phyloP scores from a whole-genome alignment of 1,284 basidiomycete species.

The Gomphus sp. region DNA sequence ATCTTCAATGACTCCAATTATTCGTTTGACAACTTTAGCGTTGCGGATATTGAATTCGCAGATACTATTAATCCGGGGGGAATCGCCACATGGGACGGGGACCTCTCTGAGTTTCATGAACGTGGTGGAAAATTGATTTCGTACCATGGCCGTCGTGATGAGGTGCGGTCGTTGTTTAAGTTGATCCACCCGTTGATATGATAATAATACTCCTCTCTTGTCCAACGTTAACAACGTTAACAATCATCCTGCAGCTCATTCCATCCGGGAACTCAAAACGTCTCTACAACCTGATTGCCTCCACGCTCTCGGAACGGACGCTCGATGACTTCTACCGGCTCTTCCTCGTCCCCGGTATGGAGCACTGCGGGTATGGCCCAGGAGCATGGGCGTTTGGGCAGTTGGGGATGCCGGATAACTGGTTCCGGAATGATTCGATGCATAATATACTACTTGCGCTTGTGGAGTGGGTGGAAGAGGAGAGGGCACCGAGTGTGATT shows the following conservation, averaged over 20 bases:
- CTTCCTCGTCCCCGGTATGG: constrained; percentile 34
- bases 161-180: constrained; percentile 8
- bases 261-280: constrained; percentile 23
- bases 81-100: constrained; percentile 12
- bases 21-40: constrained; percentile 10
- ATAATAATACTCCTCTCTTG: not conserved
- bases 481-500: constrained; percentile 9
- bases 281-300: not conserved
- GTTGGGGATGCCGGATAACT: not conserved
- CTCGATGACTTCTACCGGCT: constrained; percentile 14
- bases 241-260: constrained; percentile 21
- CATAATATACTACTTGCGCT: no score
- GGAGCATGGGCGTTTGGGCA: constrained; percentile 16
- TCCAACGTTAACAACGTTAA: not conserved
- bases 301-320: not conserved
- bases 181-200: no score
- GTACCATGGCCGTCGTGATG: constrained; percentile 14
- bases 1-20: constrained; percentile 11
- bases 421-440: constrained; percentile 5
- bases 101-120: constrained; percentile 16
- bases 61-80: constrained; percentile 11
- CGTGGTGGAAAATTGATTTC: constrained; percentile 19
- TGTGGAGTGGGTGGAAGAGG: constrained; percentile 6
- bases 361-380: constrained; percentile 23
- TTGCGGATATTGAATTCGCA: constrained; percentile 11